Evolutionary conservation across 176 grass and related monocot genomes (phyloP), one percentile per base, ranked within the genome.

Genomic region (Oryza coarctata): DNA sequence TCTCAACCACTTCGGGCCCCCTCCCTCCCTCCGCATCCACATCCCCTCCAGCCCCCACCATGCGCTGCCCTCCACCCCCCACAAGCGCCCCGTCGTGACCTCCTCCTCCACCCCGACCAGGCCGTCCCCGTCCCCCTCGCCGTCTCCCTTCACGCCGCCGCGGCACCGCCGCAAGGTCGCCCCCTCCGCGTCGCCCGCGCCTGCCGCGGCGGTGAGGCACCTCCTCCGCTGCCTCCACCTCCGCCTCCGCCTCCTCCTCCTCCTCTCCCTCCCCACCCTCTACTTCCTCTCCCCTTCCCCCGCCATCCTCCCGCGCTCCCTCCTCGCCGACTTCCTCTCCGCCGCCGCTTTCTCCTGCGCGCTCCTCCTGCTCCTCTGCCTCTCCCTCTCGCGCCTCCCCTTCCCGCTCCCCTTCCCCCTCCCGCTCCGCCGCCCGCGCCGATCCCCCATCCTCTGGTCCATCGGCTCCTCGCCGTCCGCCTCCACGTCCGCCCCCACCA

Each of bases 321-420:
- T 99, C 81, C 89, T 99, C 73, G 80, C 92, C 12, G 96, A 99
- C 84, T 99, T 99, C 89, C 87, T 99, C 69, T 94, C 89, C 47
- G 96, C 96, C n/a, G 87, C 91, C 0, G 93, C 96, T 64, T 96
- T 95, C 89, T 99, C 96, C 10, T 93, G 93, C 20, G 91, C 86
- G 72, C 82, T 94, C 39, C 89, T 99, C 78, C 86, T 98, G 5
- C 77, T 99, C 68, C 91, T 99, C 61, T 93, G 91, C 73, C 83
- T 96, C 85, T 92, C 85, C 68, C 91, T 90, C 29, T 87, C 92
- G 10, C 87, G 91, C 23, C 85, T 94, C 29, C 90, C 93, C 39
- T 90, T 92, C 52, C 70, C 89, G 34, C 75, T 88, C 23, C 83
- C 89, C 7, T 78, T 85, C 0, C 84, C 84, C 27, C 75, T 78